Conservation (phyloP, 163 green algal genomes). For the Chlamydomonas reinhardtii region DNA sequence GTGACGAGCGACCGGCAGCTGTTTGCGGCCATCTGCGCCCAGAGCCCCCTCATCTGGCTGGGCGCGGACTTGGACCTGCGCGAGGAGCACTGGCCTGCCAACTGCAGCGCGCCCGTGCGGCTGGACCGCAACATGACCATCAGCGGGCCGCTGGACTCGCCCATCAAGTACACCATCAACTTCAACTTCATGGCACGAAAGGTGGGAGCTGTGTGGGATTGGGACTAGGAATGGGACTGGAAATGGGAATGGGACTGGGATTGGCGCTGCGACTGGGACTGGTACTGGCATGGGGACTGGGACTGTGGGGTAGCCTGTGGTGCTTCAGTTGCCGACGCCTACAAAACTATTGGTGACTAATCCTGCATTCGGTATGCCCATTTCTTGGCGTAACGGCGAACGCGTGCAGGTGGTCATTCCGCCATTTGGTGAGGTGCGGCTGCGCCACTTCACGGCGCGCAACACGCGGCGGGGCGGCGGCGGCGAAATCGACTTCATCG, state of each 20-base stretch:
- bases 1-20: not conserved
- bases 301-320: too few relatives aligned
- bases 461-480: slow-evolving; percentile 40
- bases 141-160: not conserved
- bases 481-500: slow-evolving; percentile 44
- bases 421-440: slow-evolving; percentile 24
- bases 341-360: too few relatives aligned
- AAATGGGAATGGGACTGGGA: too few relatives aligned
- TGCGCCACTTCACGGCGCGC: slow-evolving; percentile 33
- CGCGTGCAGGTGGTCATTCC: slow-evolving; percentile 23
- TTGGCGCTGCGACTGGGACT: too few relatives aligned
- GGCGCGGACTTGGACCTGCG: slow-evolving; percentile 22
- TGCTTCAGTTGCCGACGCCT: too few relatives aligned
- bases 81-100: slow-evolving; percentile 8
- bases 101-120: not conserved
- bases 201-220: not conserved
- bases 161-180: not conserved
- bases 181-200: slow-evolving; percentile 46
- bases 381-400: too few relatives aligned
- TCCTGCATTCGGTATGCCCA: too few relatives aligned
- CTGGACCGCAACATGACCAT: slow-evolving; percentile 30
- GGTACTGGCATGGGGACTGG: too few relatives aligned
- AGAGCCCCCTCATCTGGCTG: slow-evolving; percentile 4
- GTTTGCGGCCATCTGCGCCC: slow-evolving; percentile 13
- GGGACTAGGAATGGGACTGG: too few relatives aligned